Percentiles rank a stretch among this genome's conserved stretches.
Conservation (phyloP, 2,329 filamentous ascomycete species). For the Cercospora beticola region DNA sequence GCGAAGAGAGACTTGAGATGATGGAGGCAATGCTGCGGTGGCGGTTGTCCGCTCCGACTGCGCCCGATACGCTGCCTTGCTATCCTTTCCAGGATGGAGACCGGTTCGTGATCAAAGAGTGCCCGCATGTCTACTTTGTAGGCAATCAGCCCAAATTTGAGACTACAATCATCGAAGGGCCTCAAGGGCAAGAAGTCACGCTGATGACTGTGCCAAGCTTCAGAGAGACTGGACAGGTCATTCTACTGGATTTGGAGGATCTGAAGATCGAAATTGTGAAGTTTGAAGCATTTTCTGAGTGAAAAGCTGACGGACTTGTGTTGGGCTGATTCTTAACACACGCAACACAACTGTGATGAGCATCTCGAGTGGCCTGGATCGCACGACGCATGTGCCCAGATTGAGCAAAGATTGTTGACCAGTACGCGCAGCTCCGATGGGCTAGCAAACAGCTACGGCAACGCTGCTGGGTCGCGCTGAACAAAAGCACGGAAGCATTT, state of each 20-base stretch:
- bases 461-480: background rate
- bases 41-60: constrained; percentile 88
- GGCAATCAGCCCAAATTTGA: constrained; percentile 59
- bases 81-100: constrained; percentile 96
- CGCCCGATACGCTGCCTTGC: constrained; percentile 92
- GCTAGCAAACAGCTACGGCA: background rate
- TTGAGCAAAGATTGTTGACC: background rate
- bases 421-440: background rate
- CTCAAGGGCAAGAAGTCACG: constrained; percentile 65
- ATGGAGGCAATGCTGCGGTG: constrained; percentile 94
- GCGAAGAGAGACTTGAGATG: constrained; percentile 74
- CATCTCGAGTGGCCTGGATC: background rate
- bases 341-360: background rate
- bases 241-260: constrained; percentile 82
- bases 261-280: constrained; percentile 73
- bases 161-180: constrained; percentile 57
- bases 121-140: constrained; percentile 88
- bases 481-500: background rate
- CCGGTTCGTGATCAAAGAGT: constrained; percentile 80
- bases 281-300: constrained; percentile 45
- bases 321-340: background rate
- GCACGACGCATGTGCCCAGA: background rate
- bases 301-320: background rate
- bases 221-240: constrained; percentile 70
- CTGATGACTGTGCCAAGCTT: constrained; percentile 85